Conservation (phyloP, 176 grass and related monocot genomes). For the Cymbopogon citratus region DNA sequence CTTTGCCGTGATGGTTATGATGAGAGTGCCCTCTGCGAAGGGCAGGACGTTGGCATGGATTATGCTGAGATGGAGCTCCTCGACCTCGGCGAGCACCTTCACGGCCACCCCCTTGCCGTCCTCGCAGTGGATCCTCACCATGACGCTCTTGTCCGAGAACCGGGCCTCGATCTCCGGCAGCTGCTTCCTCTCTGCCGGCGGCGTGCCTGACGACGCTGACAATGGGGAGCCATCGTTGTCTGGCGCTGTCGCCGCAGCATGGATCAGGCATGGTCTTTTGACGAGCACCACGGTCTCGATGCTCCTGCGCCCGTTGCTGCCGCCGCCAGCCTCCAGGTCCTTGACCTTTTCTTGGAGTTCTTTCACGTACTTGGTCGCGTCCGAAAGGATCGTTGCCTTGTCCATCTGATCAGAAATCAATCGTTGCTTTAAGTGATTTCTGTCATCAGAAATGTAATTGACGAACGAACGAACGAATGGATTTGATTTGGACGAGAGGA, state of each 20-base stretch:
- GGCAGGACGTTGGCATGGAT: conserved; percentile 54
- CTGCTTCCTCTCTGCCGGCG: neutral
- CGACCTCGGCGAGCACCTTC: conserved; percentile 50
- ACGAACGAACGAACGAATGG: too few relatives aligned
- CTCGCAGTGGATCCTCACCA: conserved; percentile 52
- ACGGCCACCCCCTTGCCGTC: conserved; percentile 43
- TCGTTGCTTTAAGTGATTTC: too few relatives aligned
- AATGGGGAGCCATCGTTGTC: neutral
- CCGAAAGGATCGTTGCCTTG: conserved; percentile 68
- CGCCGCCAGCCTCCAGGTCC: conserved; percentile 29
- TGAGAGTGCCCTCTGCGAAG: conserved; percentile 36
- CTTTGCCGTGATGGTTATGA: conserved; percentile 58
- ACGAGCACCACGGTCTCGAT: too few relatives aligned
- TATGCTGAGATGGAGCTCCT: conserved; percentile 46
- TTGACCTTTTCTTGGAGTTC: conserved; percentile 59
- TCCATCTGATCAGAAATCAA: conserved; percentile 40
- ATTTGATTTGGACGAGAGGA: too few relatives aligned
- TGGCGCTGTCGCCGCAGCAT: too few relatives aligned
- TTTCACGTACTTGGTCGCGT: conserved; percentile 49
- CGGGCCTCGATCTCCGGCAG: conserved; percentile 54
- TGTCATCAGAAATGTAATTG: too few relatives aligned
- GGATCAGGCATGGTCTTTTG: neutral
- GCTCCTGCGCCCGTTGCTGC: conserved; percentile 2
- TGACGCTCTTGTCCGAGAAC: conserved; percentile 39
- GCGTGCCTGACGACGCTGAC: neutral